These are phyloP conservation scores for Linnemannia hyalina DNA, from an alignment of 192 early-diverging fungal species.

Conservation along the genomic window DNA sequence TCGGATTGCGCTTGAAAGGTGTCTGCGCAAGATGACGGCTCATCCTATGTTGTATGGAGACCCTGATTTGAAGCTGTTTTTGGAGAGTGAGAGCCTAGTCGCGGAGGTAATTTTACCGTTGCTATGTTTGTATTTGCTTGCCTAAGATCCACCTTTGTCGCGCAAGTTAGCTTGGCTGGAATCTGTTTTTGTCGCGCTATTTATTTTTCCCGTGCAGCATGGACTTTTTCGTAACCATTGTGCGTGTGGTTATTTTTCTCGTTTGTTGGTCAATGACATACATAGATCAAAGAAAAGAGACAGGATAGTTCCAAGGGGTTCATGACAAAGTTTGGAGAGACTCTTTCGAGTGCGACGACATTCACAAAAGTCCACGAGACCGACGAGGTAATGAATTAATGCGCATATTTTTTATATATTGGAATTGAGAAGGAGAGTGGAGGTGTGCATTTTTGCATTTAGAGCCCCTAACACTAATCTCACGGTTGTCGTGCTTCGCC, in stretches of 20 bases:
- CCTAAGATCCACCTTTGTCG: not conserved
- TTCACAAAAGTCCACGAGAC: conserved; percentile 79
- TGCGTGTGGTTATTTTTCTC: not conserved
- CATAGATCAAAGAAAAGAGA: conserved; percentile 66
- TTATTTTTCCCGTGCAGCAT: not conserved
- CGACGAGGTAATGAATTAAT: conserved; percentile 65
- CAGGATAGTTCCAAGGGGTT: conserved; percentile 65
- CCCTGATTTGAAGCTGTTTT: conserved; percentile 85
- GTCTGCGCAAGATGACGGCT: conserved; percentile 80
- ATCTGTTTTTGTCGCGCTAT: not conserved
- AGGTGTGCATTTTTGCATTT: not conserved
- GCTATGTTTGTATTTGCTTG: not conserved
- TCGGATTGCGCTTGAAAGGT: conserved; percentile 85
- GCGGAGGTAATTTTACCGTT: conserved; percentile 65
- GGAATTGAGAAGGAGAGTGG: not conserved
- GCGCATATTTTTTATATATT: not conserved
- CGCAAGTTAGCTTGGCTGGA: not conserved
- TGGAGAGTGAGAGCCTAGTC: conserved; percentile 89
- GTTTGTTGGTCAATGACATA: not conserved
- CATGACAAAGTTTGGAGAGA: conserved; percentile 80
- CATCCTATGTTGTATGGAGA: conserved; percentile 89
- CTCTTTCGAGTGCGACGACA: conserved; percentile 70
- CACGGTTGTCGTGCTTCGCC: not conserved
- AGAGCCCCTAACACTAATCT: not conserved
- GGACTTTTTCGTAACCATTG: not conserved